Evolutionary conservation across 768 basidiomycete species (phyloP).

Genomic region (Boletus reticulatus): DNA sequence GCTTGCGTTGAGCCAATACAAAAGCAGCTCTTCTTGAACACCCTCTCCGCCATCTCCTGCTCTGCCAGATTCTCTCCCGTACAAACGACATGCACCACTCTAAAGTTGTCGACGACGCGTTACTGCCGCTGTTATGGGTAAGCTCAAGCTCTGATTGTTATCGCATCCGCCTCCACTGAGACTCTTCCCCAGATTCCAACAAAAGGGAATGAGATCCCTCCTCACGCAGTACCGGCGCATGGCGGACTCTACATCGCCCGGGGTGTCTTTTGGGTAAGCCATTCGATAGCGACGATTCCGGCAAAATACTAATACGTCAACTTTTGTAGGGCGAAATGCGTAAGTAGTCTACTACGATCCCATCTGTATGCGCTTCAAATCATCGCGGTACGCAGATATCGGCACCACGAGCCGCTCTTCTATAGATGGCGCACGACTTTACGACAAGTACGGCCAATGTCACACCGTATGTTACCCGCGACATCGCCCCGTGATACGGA

Average conservation of each 20-base stretch:
- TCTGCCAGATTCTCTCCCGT: no score
- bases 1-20: no score
- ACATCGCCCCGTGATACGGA: not conserved
- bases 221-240: conserved; percentile 14
- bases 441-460: conserved; percentile 7
- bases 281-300: not conserved
- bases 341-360: not conserved
- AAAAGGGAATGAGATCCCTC: conserved; percentile 19
- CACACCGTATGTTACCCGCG: conserved; percentile 6
- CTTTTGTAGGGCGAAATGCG: conserved; percentile 17
- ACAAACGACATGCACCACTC: conserved; percentile 4
- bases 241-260: conserved; percentile 18
- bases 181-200: conserved; percentile 7
- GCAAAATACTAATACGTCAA: conserved; percentile 1
- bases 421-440: conserved; percentile 14
- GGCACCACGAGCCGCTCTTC: conserved; percentile 13
- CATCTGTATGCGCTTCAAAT: not conserved
- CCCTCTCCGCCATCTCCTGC: no score
- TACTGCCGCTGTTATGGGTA: conserved; percentile 17
- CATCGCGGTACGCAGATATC: conserved; percentile 6
- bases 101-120: not conserved
- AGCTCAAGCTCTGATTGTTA: not conserved
- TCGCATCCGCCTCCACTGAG: not conserved
- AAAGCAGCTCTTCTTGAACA: no score
- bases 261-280: conserved; percentile 11